A percentile compares a stretch with the other conserved stretches of the same genome.
These are phyloP conservation scores for Colletotrichum chlorophyti DNA, from an alignment of 2,329 filamentous ascomycete species.

Conservation along the genomic window DNA sequence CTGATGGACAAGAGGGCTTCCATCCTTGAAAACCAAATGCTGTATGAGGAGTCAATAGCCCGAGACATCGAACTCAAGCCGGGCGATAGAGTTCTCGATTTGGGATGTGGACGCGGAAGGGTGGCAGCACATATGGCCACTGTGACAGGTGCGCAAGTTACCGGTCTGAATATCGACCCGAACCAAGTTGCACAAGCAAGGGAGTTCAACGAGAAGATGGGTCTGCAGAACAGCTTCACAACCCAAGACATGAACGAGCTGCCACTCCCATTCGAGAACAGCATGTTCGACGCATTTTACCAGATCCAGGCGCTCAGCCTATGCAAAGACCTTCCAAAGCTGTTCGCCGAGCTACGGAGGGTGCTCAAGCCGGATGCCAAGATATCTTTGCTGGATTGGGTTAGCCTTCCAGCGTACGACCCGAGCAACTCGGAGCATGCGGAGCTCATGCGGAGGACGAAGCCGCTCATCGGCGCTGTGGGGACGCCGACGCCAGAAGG, in stretches of 20 bases:
- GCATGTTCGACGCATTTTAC: conserved; percentile 59
- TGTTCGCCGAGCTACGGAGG: conserved; percentile 56
- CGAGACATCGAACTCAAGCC: conserved; percentile 50
- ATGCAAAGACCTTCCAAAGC: conserved; percentile 53
- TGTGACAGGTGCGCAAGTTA: conserved; percentile 53
- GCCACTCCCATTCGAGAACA: conserved; percentile 56
- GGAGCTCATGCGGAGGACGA: conserved; percentile 60
- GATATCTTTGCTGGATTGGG: conserved; percentile 60
- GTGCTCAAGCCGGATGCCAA: conserved; percentile 57
- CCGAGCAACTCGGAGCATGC: conserved; percentile 52
- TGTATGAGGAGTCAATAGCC: conserved; percentile 59
- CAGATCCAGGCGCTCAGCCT: conserved; percentile 64
- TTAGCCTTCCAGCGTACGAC: conserved; percentile 57
- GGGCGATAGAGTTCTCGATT: conserved; percentile 55
- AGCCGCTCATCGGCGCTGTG: conserved; percentile 61
- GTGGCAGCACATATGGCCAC: conserved; percentile 61
- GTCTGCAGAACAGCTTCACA: conserved; percentile 54
- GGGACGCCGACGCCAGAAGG: conserved; percentile 57
- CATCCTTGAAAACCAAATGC: conserved; percentile 58
- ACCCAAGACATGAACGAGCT: conserved; percentile 58
- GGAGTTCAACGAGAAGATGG: conserved; percentile 49
- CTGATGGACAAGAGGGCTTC: conserved; percentile 57
- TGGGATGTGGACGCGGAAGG: conserved; percentile 59
- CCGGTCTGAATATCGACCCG: conserved; percentile 61
- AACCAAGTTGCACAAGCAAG: conserved; percentile 56